A percentile compares a stretch with the other conserved stretches of the same genome.
Evolutionary conservation across 345 rosid species (phyloP).

Genomic region (Boechera divaricarpa): DNA sequence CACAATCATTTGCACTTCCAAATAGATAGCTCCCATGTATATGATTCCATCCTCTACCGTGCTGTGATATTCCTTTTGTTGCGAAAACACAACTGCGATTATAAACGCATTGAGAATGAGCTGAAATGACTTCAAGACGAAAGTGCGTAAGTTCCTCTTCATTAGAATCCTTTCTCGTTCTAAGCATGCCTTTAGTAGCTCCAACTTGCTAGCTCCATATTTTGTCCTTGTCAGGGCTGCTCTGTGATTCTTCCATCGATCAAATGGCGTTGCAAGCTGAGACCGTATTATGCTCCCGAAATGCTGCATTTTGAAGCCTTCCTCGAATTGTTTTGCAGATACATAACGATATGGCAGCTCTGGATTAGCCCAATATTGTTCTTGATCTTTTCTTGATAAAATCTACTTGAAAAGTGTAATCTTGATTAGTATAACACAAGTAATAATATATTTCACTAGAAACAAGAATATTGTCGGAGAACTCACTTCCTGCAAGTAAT

Average conservation of each 20-base stretch:
- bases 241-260: constrained; percentile 55
- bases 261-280: constrained; percentile 59
- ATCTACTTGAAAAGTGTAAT: constrained; percentile 43
- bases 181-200: constrained; percentile 59
- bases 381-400: constrained; percentile 76
- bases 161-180: constrained; percentile 63
- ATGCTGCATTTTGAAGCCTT: constrained; percentile 56
- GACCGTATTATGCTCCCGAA: constrained; percentile 47
- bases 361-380: constrained; percentile 62
- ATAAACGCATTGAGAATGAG: constrained; percentile 31
- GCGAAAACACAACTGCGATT: constrained; percentile 31
- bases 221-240: constrained; percentile 59
- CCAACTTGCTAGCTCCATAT: constrained; percentile 59
- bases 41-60: constrained; percentile 45
- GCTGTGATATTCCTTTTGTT: constrained; percentile 30
- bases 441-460: background rate
- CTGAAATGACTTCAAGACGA: constrained; percentile 55
- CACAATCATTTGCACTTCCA: constrained; percentile 52
- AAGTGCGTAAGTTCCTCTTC: constrained; percentile 66
- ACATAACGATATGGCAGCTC: constrained; percentile 60
- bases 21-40: constrained; percentile 63
- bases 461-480: background rate
- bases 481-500: constrained; percentile 82
- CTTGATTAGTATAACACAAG: constrained; percentile 1
- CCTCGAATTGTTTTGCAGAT: constrained; percentile 55